Evolutionary conservation across 148 eudicot species (phyloP).

Genomic region (Arctostaphylos glauca): DNA sequence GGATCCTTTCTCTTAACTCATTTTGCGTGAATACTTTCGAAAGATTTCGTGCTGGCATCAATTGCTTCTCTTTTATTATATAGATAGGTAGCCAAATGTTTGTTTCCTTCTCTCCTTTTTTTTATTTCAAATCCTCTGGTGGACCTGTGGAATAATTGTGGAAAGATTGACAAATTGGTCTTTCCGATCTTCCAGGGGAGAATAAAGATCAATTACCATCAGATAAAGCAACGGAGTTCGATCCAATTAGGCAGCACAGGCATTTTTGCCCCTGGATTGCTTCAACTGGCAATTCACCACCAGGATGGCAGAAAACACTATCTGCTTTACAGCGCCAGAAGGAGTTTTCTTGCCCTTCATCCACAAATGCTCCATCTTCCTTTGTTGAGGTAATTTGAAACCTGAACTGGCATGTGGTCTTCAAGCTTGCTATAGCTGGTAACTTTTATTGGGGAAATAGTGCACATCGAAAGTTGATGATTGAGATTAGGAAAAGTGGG

Average conservation of each 20-base stretch:
- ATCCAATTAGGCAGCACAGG: conserved; percentile 81
- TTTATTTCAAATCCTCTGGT: background rate
- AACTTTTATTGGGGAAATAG: background rate
- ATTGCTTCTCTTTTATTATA: background rate
- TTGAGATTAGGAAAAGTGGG: too few species aligned
- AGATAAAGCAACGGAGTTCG: conserved; percentile 52
- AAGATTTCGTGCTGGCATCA: background rate
- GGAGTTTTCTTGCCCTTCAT: conserved; percentile 49
- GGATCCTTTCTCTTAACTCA: background rate
- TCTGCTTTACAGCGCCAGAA: conserved; percentile 72
- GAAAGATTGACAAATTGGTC: conserved; percentile 7
- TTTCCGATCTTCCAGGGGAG: conserved; percentile 33
- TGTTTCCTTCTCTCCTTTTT: background rate
- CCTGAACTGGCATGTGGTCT: background rate
- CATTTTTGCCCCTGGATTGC: conserved; percentile 90
- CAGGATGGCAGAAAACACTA: conserved; percentile 88
- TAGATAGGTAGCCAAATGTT: background rate
- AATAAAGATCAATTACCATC: conserved; percentile 23
- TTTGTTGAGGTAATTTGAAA: conserved; percentile 66
- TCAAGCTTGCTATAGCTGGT: background rate
- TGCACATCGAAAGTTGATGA: too few species aligned
- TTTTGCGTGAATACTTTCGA: background rate
- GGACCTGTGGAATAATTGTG: background rate
- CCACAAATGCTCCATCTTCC: conserved; percentile 47
- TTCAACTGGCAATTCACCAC: conserved; percentile 39